Evolutionary conservation across 2,329 filamentous ascomycete genomes (phyloP).

Genomic region (Mollisia scopiformis): DNA sequence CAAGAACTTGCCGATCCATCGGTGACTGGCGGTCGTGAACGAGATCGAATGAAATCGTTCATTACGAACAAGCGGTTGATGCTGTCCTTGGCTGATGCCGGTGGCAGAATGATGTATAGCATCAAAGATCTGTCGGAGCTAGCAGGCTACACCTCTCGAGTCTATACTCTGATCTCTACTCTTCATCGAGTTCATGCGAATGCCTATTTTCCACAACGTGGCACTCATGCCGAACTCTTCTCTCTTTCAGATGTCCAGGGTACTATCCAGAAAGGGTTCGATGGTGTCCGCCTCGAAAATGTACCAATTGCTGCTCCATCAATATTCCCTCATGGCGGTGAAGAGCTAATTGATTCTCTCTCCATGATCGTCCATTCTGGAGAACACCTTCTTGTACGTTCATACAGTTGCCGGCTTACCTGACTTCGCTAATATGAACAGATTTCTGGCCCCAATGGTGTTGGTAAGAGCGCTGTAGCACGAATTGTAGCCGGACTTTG

Average conservation of each 20-base stretch:
- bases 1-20: conserved; percentile 62
- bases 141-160: conserved; percentile 92
- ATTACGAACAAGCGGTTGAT: conserved; percentile 99
- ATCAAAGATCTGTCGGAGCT: conserved; percentile 98
- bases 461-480: conserved; percentile 87
- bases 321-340: conserved; percentile 86
- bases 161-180: conserved; percentile 94
- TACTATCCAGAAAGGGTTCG: conserved; percentile 91
- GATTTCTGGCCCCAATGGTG: conserved; percentile 93
- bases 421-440: conserved; percentile 27
- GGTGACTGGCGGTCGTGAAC: conserved; percentile 65
- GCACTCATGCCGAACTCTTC: conserved; percentile 75
- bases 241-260: conserved; percentile 91
- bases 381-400: conserved; percentile 77
- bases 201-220: conserved; percentile 75
- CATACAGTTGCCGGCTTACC: neutral
- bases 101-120: conserved; percentile 98
- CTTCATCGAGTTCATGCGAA: conserved; percentile 91
- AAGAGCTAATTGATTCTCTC: conserved; percentile 86
- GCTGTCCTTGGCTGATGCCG: conserved; percentile 94
- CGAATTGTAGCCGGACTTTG: conserved; percentile 90
- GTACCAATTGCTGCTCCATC: conserved; percentile 90
- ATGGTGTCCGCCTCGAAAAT: conserved; percentile 89
- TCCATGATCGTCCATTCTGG: conserved; percentile 88
- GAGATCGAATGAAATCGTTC: conserved; percentile 94